Conservation (phyloP, 768 basidiomycete species). For the Lactarius hengduanensis region DNA sequence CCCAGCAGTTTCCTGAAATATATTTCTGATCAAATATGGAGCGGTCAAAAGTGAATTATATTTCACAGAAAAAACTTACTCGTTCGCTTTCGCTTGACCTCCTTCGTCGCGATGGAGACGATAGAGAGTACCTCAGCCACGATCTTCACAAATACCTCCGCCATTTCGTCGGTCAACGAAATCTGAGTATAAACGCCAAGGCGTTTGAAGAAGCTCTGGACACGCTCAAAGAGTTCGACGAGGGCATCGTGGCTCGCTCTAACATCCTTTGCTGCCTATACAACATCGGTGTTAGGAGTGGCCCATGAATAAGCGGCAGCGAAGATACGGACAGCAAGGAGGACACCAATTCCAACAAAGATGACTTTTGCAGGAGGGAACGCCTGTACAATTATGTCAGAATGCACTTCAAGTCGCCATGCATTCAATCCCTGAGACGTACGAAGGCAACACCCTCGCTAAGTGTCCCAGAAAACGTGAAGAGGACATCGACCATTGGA, state of each 20-base stretch:
- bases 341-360: neutral
- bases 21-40: too few relatives aligned
- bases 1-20: too few relatives aligned
- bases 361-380: neutral
- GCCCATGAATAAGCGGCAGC: neutral
- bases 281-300: neutral
- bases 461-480: neutral
- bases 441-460: neutral
- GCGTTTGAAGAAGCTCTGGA: slow-evolving; percentile 1
- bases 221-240: slow-evolving; percentile 2
- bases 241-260: slow-evolving; percentile 1
- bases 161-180: neutral
- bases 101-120: slow-evolving; percentile 8
- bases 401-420: too few relatives aligned
- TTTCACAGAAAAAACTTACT: neutral
- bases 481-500: neutral
- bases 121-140: slow-evolving; percentile 7
- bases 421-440: neutral
- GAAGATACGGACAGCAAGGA: neutral
- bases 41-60: too few relatives aligned
- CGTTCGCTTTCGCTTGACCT: neutral
- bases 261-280: slow-evolving; percentile 6
- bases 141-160: neutral
- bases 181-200: slow-evolving; percentile 8
- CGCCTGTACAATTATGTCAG: neutral